Base-by-base conservation (phyloP, 1,284 basidiomycete species). In the Inonotus obliquus region DNA sequence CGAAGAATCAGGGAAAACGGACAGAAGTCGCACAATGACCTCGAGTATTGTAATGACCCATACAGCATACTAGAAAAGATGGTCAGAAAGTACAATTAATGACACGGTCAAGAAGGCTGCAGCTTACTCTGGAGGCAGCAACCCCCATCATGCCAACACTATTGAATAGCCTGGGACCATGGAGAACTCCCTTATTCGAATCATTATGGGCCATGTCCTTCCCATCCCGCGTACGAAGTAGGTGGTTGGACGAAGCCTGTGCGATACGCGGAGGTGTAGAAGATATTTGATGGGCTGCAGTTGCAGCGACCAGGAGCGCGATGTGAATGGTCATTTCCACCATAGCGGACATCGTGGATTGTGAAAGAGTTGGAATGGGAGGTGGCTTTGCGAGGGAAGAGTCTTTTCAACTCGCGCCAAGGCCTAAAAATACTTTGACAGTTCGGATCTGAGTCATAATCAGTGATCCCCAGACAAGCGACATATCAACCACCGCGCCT, bases 211-310 rank as follows among this genome's bases (percentile, higher is more conserved):
- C 38, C 19, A 29, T 41, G 10, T 27, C 19, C 58, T 59, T 54
- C 4, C 17, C 32, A 10, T 55, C 53, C 23, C 48, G 37, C 29
- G 29, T 4, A n/a, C 10, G 54, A 4, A 62, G 27, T 10, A 62
- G 39, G 32, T 59, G 61, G 27, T 45, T 29, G 14, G 61, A 52
- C 10, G 61, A 58, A 25, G 53, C 32, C 21, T 62, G 56, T 10
- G 56, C 61, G 25, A 54, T 45, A 21, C 44, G 48, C 13, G 61
- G 61, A 35, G 61, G 61, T 17, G 61, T 62, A 17, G 54, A 59
- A 17, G 61, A 62, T n/a, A 57, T 54, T 47, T 58, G 48, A 27
- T 62, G 61, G 9, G 55, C 55, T 10, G 57, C 39, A 27, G 35
- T 54, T 21, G 61, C 56, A 37, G 56, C 49, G 7, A 59, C 27